These are phyloP conservation scores for Stentor coeruleus DNA, from an alignment of 73 alveolate genomes.

Conservation along the genomic window DNA sequence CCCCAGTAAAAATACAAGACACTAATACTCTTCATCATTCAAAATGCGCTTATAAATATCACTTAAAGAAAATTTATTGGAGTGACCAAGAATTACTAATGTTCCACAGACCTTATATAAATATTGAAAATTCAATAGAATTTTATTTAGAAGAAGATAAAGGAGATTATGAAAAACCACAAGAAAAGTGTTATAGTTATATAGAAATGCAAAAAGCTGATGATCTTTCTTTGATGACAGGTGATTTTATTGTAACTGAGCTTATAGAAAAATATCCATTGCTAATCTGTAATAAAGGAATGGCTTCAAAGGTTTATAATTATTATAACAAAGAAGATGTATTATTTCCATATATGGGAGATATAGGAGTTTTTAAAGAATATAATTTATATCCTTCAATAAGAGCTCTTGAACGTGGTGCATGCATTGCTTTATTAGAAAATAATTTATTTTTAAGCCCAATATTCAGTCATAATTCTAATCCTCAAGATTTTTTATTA, in stretches of 20 bases:
- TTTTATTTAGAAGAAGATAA: not conserved
- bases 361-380: constrained; percentile 28
- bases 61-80: not conserved
- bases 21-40: too few relatives aligned
- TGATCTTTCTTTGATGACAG: constrained; percentile 8
- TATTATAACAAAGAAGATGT: constrained; percentile 34
- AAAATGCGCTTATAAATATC: not conserved
- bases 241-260: constrained; percentile 42
- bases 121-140: too few relatives aligned
- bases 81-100: not conserved
- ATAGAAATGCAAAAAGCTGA: not conserved
- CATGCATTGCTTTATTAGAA: constrained; percentile 66
- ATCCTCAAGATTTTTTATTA: constrained; percentile 76
- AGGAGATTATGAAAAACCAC: not conserved
- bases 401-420: constrained; percentile 38
- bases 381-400: not conserved
- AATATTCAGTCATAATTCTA: constrained; percentile 76
- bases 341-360: constrained; percentile 33
- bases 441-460: constrained; percentile 94
- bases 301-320: constrained; percentile 43
- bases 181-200: not conserved
- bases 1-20: not conserved
- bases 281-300: constrained; percentile 43
- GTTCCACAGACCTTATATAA: not conserved
- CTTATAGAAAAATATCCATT: constrained; percentile 46